Conservation (phyloP, 768 basidiomycete species). For the Pleurotus tuoliensis region DNA sequence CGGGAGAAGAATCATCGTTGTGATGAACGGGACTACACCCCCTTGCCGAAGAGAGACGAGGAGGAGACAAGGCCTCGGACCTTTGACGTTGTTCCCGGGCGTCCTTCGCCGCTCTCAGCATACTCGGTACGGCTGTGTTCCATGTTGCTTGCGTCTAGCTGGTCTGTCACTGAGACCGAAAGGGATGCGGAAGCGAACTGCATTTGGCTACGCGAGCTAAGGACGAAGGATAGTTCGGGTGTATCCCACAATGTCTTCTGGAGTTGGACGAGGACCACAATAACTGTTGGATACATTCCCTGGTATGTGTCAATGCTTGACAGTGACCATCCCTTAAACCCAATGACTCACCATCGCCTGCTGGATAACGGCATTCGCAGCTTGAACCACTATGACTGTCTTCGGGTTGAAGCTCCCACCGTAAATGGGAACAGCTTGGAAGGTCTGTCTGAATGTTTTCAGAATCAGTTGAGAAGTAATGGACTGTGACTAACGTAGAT, state of each 20-base stretch:
- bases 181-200: not conserved
- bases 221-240: slow-evolving; percentile 10
- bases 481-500: slow-evolving; percentile 19
- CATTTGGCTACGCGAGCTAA: not conserved
- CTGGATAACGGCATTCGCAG: slow-evolving; percentile 26
- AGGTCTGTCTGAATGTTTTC: slow-evolving; percentile 14
- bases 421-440: slow-evolving; percentile 27
- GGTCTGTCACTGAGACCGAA: not conserved
- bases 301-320: slow-evolving; percentile 3
- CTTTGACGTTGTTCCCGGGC: not conserved
- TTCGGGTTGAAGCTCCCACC: slow-evolving; percentile 18
- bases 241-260: slow-evolving; percentile 25
- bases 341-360: slow-evolving; percentile 19
- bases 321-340: not conserved
- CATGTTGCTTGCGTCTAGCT: no score
- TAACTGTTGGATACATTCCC: slow-evolving; percentile 27
- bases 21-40: not conserved
- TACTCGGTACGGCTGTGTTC: no score
- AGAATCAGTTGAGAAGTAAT: not conserved
- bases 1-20: not conserved
- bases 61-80: not conserved
- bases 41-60: not conserved
- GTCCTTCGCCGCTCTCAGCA: not conserved
- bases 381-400: slow-evolving; percentile 20
- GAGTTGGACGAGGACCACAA: slow-evolving; percentile 25